phyloP scores from a whole-genome alignment of 495 filamentous ascomycete species.

The Margaritispora aquatica region DNA sequence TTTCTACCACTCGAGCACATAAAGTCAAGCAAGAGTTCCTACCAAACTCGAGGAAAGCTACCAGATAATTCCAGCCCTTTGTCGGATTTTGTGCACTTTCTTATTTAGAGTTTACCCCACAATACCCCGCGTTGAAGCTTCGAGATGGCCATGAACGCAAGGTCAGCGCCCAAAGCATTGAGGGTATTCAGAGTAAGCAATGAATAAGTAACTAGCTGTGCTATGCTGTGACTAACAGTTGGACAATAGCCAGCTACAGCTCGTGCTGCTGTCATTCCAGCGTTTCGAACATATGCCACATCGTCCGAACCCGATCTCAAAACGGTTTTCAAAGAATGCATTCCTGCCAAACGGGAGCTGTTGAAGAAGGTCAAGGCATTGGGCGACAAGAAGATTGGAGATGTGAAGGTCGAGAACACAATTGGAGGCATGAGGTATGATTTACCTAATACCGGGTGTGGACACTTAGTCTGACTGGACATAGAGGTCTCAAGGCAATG shows the following conservation, averaged over 20 bases:
- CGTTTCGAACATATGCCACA: slow-evolving; percentile 53
- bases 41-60: background rate
- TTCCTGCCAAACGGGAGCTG: slow-evolving; percentile 88
- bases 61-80: background rate
- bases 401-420: slow-evolving; percentile 89
- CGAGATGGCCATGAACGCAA: slow-evolving; percentile 44
- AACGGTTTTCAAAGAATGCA: slow-evolving; percentile 68
- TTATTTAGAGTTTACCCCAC: slow-evolving; percentile 15
- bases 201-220: background rate
- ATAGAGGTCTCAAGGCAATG: slow-evolving; percentile 87
- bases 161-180: slow-evolving; percentile 41
- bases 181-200: slow-evolving; percentile 47
- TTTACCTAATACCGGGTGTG: background rate
- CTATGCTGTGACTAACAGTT: background rate
- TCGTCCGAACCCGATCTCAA: slow-evolving; percentile 84
- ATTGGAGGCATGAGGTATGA: slow-evolving; percentile 87
- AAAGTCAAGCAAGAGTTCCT: background rate
- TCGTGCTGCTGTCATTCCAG: slow-evolving; percentile 22
- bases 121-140: slow-evolving; percentile 13
- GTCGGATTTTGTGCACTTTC: background rate
- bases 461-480: slow-evolving; percentile 9
- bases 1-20: background rate
- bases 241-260: slow-evolving; percentile 29
- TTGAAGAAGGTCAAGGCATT: slow-evolving; percentile 86
- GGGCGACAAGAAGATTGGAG: slow-evolving; percentile 75